A percentile compares a stretch with the other conserved stretches of the same genome.
Conservation (phyloP, 2,329 filamentous ascomycete genomes). For the Trichoderma sp. region DNA sequence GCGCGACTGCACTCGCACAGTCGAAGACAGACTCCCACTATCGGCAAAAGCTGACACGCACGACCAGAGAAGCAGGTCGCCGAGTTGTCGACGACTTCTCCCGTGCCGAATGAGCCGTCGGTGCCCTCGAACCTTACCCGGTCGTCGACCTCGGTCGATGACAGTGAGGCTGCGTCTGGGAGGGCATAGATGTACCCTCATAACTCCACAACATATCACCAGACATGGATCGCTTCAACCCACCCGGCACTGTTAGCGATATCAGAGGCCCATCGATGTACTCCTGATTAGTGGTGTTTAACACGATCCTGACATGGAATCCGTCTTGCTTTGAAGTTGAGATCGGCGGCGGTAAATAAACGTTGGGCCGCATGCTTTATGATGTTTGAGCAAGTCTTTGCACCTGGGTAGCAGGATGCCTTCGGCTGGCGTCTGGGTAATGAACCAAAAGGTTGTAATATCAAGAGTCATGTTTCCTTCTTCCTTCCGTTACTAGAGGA, state of each 20-base stretch:
- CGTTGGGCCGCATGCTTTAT: not conserved
- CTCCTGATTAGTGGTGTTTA: not conserved
- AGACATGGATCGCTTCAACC: too few relatives aligned
- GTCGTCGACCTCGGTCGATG: slow-evolving; percentile 23
- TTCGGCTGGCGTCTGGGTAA: slow-evolving; percentile 20
- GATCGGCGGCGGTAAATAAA: not conserved
- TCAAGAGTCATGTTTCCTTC: not conserved
- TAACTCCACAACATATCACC: too few relatives aligned
- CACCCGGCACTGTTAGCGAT: too few relatives aligned
- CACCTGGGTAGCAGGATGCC: slow-evolving; percentile 5
- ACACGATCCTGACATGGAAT: not conserved
- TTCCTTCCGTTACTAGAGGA: not conserved
- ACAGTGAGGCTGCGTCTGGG: slow-evolving; percentile 17
- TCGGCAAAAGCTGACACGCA: slow-evolving; percentile 5
- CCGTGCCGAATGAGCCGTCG: slow-evolving; percentile 11
- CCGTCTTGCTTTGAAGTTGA: not conserved
- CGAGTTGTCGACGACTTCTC: slow-evolving; percentile 12
- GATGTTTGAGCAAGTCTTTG: not conserved
- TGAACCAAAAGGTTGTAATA: slow-evolving; percentile 5
- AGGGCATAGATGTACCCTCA: not conserved
- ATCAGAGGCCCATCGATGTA: too few relatives aligned
- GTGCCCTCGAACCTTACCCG: slow-evolving; percentile 32
- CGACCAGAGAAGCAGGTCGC: slow-evolving; percentile 21
- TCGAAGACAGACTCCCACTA: not conserved
- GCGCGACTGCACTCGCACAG: not conserved